Evolutionary conservation across 2,329 filamentous ascomycete species (phyloP).

Genomic region (Hypoxylon sp.): DNA sequence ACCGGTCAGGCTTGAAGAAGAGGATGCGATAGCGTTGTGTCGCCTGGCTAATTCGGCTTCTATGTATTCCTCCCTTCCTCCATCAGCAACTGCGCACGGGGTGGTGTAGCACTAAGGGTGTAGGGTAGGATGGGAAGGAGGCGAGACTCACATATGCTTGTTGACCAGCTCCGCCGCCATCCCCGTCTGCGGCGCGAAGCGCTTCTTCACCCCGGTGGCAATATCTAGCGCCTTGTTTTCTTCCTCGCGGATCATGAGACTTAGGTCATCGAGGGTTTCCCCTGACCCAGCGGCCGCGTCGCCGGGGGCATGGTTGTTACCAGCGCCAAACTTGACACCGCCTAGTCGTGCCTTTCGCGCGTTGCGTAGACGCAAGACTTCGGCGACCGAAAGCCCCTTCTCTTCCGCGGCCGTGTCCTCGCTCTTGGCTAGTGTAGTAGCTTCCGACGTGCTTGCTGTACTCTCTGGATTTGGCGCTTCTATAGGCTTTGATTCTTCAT

Average conservation of each 20-base stretch:
- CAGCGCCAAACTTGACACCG: constrained; percentile 70
- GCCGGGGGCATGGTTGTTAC: constrained; percentile 39
- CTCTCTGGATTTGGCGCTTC: constrained; percentile 18
- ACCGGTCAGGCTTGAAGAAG: constrained; percentile 19
- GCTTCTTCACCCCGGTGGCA: constrained; percentile 59
- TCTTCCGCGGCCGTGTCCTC: constrained; percentile 54
- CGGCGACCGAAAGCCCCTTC: constrained; percentile 62
- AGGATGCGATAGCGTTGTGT: constrained; percentile 56
- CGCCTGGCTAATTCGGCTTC: constrained; percentile 82
- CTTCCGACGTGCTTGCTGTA: constrained; percentile 18
- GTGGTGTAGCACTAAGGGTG: constrained; percentile 3
- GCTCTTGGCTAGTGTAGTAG: constrained; percentile 28
- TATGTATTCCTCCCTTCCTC: constrained; percentile 86
- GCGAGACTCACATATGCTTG: constrained; percentile 80
- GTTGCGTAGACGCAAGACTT: constrained; percentile 68
- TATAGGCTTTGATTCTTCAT: constrained; percentile 31
- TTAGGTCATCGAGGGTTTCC: constrained; percentile 54
- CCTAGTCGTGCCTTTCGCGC: constrained; percentile 64
- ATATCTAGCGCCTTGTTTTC: constrained; percentile 53
- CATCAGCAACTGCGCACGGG: constrained; percentile 69
- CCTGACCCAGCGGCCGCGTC: constrained; percentile 42
- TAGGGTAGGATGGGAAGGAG: constrained; percentile 21
- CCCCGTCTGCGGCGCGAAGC: constrained; percentile 82
- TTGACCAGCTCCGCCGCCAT: constrained; percentile 75
- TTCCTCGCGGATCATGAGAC: constrained; percentile 57